Conservation (phyloP, 2,329 filamentous ascomycete genomes). For the Arthrobotrys pseudoclavata region DNA sequence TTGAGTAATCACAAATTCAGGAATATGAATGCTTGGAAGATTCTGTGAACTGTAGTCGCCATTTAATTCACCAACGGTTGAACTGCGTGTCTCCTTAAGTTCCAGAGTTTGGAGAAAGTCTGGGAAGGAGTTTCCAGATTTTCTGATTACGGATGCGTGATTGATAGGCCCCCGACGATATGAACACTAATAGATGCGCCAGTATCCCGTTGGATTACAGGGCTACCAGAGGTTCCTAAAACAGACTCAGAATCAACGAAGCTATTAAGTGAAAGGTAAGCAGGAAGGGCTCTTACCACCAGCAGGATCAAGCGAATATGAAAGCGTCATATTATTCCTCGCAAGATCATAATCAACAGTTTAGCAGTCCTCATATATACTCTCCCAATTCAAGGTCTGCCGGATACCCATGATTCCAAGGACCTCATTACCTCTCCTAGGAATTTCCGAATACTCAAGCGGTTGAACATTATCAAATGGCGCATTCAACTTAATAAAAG, state of each 20-base stretch:
- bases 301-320: slow-evolving; percentile 64
- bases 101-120: background rate
- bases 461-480: slow-evolving; percentile 61
- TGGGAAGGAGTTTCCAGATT: slow-evolving; percentile 30
- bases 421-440: slow-evolving; percentile 37
- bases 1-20: slow-evolving; percentile 5
- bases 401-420: slow-evolving; percentile 66
- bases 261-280: background rate
- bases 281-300: slow-evolving; percentile 3
- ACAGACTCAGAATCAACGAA: background rate
- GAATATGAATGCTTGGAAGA: slow-evolving; percentile 3
- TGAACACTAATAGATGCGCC: slow-evolving; percentile 64
- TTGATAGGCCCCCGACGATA: slow-evolving; percentile 62
- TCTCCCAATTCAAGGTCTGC: slow-evolving; percentile 65
- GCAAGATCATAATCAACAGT: slow-evolving; percentile 62
- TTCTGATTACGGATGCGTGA: slow-evolving; percentile 61
- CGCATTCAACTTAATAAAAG: background rate
- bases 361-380: slow-evolving; percentile 65
- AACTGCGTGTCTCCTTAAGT: background rate
- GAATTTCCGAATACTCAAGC: slow-evolving; percentile 60
- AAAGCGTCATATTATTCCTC: slow-evolving; percentile 63
- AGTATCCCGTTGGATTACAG: slow-evolving; percentile 61
- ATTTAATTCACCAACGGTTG: background rate
- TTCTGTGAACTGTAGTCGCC: background rate
- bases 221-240: slow-evolving; percentile 64